Base-by-base conservation (phyloP, 2,329 filamentous ascomycete species). In the Sporothrix brunneoviolacea region DNA sequence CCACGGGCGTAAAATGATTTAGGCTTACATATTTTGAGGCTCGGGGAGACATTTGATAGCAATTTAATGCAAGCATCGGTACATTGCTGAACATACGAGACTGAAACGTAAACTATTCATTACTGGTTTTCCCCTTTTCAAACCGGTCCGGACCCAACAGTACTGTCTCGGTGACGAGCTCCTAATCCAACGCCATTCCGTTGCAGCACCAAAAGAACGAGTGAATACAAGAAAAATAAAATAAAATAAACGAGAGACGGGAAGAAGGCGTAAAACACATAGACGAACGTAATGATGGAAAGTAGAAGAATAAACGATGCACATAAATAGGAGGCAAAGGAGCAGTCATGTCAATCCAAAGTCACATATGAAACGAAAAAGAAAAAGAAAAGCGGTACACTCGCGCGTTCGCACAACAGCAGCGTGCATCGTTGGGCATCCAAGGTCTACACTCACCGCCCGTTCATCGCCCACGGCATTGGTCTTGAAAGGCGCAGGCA, bases 161-260 rank as follows among this genome's bases (percentile, higher is more conserved):
- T 47, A 41, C 42, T 47, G 49, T 46, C 37, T 51, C 49, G 37
- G 21, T 18, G 22, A 47, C 42, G 42, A 41, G 49, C 42, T 28
- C 42, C 30, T 46, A 18, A 36, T 35, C 18, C 35, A 36, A 51
- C 42, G 21, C 48, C 42, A 30, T 40, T 12, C 6, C 27, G 10
- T 13, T n/a, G n/a, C 6, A n/a, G 10, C 12, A 40, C 7, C 28
- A 24, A 41, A 41, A 15, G 5, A 35, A 48, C 5, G 19, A 24
- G 28, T 19, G 8, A n/a, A 9, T 16, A n/a, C 16, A 8, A 4
- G 16, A 33, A 28, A 18, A 36, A 9, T 15, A 36, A n/a, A n/a
- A 16, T 6, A 8, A 9, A 9, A 15, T 8, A 32, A 48, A 32
- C 4, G 16, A 40, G 8, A 40, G 13, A 24, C 15, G 5, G 18